Evolutionary conservation across 108 stramenopile genomes (phyloP), one percentile per base, ranked within the genome.

Genomic region (Nitzschia putrida): DNA sequence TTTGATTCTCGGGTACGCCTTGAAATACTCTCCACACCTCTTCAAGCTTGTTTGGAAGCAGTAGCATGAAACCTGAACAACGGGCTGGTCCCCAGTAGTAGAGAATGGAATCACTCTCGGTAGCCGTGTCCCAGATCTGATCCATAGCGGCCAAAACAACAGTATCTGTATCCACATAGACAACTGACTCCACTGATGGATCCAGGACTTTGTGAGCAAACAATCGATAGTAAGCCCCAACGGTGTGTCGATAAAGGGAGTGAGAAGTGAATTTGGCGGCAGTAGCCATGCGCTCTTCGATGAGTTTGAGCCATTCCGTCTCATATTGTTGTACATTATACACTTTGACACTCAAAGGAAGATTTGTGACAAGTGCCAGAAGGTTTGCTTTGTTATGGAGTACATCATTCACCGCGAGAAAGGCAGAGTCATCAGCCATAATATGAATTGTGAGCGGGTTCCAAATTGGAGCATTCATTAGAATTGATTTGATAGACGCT

Each of bases 101-200:
- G 3, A 66, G 44, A 11, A 44, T 44, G 9, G 44, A 18, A 11
- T 49, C 22, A 55, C 39, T 0, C 3, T 21, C 18, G 0, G 25
- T 21, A 0, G 22, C 41, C 4, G 39, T 29, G 13, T 51, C 9
- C 45, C 57, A 68, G 11, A 68, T 4, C 16, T 53, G 24, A 18
- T 69, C 57, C 9, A 74, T 10, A 20, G 66, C 66, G 7, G 74
- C 68, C 66, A 69, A 43, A 39, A 74, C 22, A 24, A 74, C 44
- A 13, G 56, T 65, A 53, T 74, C 74, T 5, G 68, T 52, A 38
- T 74, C 74, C 14, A 74, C 13, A 43, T 74, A 74, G 13, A 69
- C 14, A 14, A 74, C 18, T 39, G 53, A 51, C 11, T 60, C 45
- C 5, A 60, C 37, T 14, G 54, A 22, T 50, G 45, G 44, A 44